Base-by-base conservation (phyloP, 257 asterid species). In the Verbena officinalis region DNA sequence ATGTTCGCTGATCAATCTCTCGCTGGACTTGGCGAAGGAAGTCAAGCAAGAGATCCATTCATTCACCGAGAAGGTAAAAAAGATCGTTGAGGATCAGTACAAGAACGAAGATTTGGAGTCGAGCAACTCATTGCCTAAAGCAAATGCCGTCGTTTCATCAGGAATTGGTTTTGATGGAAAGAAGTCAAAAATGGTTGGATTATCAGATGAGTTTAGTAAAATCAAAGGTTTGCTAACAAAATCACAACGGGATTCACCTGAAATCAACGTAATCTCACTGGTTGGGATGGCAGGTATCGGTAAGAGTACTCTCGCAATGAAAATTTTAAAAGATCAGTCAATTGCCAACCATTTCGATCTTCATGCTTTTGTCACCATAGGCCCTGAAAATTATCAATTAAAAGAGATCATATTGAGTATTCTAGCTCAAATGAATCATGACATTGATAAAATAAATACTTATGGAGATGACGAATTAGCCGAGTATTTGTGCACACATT, bases 341-440 rank as follows among this genome's bases (percentile, higher is more conserved):
- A 9, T 27, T 2, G 13, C 5, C 5, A 16, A 4, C 2, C 7
- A 1, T n/a, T 34, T 63, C 4, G 75, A 63, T 1, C 27, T 23
- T 53, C 59, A 65, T 9, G 65, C 59, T 4, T 71, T 69, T 64
- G 66, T 71, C 9, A 45, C 11, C 0, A 17, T 63, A 4, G 75
- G 66, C 17, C 45, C 22, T 0, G 17, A 13, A 6, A n/a, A n/a
- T n/a, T 54, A 22, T 21, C 6, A 63, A 14, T 6, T 31, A 0
- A 16, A 45, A n/a, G 13, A 71, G 3, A 46, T 72, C 63, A 11
- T 58, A 21, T 5, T 9, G 13, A 0, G 49, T 6, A 30, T 67
- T 43, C 45, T 55, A 16, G 64, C 36, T 16, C 64, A 67, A 17
- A 12, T 43, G 31, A 10, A 42, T n/a, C 48, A 4, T 9, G 46